phyloP scores from a whole-genome alignment of 139 green algal genomes.

The Diplosphaera chodatii region DNA sequence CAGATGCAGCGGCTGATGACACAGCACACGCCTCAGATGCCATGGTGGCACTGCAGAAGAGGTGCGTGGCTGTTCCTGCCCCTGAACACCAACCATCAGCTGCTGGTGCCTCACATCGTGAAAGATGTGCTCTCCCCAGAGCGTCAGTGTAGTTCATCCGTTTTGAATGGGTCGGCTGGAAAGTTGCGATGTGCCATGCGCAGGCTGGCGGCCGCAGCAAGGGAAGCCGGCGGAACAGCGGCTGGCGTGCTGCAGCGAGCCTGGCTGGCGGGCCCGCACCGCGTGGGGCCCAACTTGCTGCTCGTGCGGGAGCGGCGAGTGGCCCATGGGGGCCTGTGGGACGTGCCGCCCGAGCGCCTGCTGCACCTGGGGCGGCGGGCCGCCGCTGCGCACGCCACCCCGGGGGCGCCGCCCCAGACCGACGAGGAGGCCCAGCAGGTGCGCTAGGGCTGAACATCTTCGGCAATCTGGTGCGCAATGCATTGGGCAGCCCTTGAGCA shows the following conservation, averaged over 20 bases:
- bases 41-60: neutral
- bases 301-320: conserved; percentile 23
- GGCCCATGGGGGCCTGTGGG: conserved; percentile 33
- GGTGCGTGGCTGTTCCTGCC: neutral
- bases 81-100: too few relatives aligned
- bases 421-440: conserved; percentile 10
- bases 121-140: too few relatives aligned
- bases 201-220: conserved; percentile 7
- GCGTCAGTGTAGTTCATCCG: too few relatives aligned
- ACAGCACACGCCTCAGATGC: neutral
- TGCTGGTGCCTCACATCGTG: too few relatives aligned
- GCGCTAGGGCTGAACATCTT: too few relatives aligned
- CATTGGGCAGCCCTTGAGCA: too few relatives aligned
- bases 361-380: conserved; percentile 25
- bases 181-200: too few relatives aligned
- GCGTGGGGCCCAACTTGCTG: conserved; percentile 77
- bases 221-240: conserved; percentile 1
- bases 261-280: conserved; percentile 81
- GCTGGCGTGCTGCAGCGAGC: conserved; percentile 32
- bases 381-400: neutral
- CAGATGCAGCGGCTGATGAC: neutral
- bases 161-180: too few relatives aligned
- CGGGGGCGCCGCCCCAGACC: neutral
- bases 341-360: conserved; percentile 23
- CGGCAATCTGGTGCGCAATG: too few relatives aligned